phyloP scores from a whole-genome alignment of 2,329 filamentous ascomycete species.

The Trichoderma asperellum region DNA sequence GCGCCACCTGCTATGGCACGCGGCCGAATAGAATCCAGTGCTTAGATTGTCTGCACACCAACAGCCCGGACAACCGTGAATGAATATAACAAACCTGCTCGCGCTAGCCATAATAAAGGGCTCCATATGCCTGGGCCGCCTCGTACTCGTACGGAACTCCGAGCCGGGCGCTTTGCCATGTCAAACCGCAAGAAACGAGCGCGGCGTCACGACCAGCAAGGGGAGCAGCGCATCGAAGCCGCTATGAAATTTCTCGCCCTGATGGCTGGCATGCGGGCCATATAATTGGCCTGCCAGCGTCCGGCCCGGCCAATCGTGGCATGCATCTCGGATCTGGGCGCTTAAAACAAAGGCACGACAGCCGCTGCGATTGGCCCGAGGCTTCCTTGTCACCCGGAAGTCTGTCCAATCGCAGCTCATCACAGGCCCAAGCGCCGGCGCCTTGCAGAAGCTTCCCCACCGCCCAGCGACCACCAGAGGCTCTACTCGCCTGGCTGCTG shows the following conservation, averaged over 20 bases:
- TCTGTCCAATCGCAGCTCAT: slow-evolving; percentile 17
- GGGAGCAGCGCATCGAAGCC: slow-evolving; percentile 6
- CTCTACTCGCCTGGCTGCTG: neutral
- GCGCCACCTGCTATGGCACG: slow-evolving; percentile 6
- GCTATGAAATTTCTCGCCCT: neutral
- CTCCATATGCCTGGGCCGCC: neutral
- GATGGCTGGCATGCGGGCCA: neutral
- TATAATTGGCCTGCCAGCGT: slow-evolving; percentile 37
- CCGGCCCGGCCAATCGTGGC: slow-evolving; percentile 37
- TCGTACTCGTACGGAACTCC: slow-evolving; percentile 3
- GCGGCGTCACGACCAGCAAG: slow-evolving; percentile 10
- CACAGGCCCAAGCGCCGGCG: slow-evolving; percentile 22
- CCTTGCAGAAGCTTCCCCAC: slow-evolving; percentile 26
- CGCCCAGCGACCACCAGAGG: neutral
- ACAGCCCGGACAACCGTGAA: neutral
- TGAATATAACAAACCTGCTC: neutral
- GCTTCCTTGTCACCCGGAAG: slow-evolving; percentile 22
- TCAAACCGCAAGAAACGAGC: slow-evolving; percentile 1
- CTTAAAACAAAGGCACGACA: slow-evolving; percentile 36
- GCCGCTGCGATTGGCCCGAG: slow-evolving; percentile 37
- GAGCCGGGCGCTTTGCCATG: slow-evolving; percentile 15
- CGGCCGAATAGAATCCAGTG: slow-evolving; percentile 1
- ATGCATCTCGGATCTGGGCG: slow-evolving; percentile 37
- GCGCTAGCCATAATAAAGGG: neutral
- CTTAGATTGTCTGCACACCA: neutral